Conservation (phyloP, 352 stramenopile genomes). For the Pythium guiyangense region DNA sequence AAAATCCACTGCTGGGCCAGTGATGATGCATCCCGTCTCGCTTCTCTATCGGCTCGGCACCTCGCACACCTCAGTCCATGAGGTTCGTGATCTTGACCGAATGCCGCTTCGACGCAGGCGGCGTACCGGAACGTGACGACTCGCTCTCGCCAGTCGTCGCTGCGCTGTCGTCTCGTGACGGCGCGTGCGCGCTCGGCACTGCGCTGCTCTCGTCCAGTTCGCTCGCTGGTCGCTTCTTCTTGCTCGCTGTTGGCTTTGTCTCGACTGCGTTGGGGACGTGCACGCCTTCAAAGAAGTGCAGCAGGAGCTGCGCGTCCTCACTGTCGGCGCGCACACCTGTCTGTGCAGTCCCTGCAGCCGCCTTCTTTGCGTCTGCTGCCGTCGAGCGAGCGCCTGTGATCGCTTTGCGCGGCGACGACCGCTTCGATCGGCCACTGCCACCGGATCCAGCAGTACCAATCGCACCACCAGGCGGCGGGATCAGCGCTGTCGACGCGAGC, state of each 20-base stretch:
- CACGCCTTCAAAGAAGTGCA: constrained; percentile 73
- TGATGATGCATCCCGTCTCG: background rate
- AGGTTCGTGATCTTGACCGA: constrained; percentile 33
- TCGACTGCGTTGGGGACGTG: constrained; percentile 12
- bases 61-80: constrained; percentile 20
- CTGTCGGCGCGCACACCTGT: constrained; percentile 23
- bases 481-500: constrained; percentile 26
- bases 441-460: background rate
- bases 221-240: constrained; percentile 58
- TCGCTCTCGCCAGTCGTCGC: constrained; percentile 2
- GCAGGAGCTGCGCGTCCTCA: constrained; percentile 68
- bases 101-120: constrained; percentile 38
- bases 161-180: too few relatives aligned
- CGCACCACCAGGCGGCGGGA: background rate
- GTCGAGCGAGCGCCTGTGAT: background rate
- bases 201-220: constrained; percentile 10
- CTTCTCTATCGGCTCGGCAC: constrained; percentile 3
- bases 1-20: too few relatives aligned
- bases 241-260: background rate
- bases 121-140: constrained; percentile 8
- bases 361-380: background rate
- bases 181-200: background rate
- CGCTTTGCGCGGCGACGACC: constrained; percentile 17
- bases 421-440: constrained; percentile 7
- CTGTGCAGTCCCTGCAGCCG: background rate